Conservation (phyloP, 2,329 filamentous ascomycete genomes). For the Fusarium bulbicola region DNA sequence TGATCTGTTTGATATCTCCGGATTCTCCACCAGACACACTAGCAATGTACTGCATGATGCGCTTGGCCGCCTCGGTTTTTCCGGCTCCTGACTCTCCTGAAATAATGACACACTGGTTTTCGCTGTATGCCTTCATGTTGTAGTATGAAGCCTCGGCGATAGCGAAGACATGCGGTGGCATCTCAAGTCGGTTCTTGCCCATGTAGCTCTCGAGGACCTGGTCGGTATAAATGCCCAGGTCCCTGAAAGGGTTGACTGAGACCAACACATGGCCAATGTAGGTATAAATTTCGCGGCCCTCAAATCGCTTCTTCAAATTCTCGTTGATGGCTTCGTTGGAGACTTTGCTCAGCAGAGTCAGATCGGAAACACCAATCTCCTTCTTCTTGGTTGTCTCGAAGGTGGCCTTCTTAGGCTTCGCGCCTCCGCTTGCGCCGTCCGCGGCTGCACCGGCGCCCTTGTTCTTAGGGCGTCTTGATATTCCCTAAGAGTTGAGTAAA, state of each 20-base stretch:
- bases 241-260: constrained; percentile 97
- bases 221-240: constrained; percentile 98
- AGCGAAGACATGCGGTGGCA: constrained; percentile 95
- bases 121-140: constrained; percentile 99
- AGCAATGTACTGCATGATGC: constrained; percentile 99
- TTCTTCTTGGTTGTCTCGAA: constrained; percentile 99
- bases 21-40: constrained; percentile 89
- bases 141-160: constrained; percentile 97
- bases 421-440: constrained; percentile 50
- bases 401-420: constrained; percentile 91
- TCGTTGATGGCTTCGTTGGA: constrained; percentile 99
- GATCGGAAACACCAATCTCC: constrained; percentile 97
- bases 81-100: constrained; percentile 97
- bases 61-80: constrained; percentile 98
- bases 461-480: constrained; percentile 54
- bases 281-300: constrained; percentile 98
- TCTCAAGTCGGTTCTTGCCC: constrained; percentile 95
- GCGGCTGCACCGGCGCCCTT: constrained; percentile 52
- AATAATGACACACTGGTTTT: constrained; percentile 99
- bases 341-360: constrained; percentile 97
- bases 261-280: constrained; percentile 99
- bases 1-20: constrained; percentile 93
- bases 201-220: constrained; percentile 91
- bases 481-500: constrained; percentile 44
- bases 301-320: constrained; percentile 97